A percentile compares a stretch with the other conserved stretches of the same genome.
Conservation (phyloP, 176 grass and related monocot species). For the Guadua angustifolia region DNA sequence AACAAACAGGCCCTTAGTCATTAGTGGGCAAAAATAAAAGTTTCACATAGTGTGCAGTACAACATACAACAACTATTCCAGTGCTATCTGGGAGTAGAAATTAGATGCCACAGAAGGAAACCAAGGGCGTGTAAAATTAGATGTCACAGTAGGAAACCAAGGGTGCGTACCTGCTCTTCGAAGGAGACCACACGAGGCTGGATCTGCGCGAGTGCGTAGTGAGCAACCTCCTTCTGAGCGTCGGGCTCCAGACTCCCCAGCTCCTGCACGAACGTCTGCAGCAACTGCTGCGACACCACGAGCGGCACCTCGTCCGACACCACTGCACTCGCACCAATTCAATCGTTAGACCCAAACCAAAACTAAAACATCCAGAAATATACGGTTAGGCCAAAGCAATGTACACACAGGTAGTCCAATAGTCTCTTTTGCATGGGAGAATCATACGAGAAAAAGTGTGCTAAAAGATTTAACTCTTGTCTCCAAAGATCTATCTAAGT, state of each 20-base stretch:
- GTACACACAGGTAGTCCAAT: no score
- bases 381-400: neutral
- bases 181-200: slow-evolving; percentile 96
- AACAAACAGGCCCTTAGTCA: no score
- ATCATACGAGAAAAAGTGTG: no score
- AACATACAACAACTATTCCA: neutral
- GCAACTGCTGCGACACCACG: slow-evolving; percentile 92
- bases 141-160: slow-evolving; percentile 12
- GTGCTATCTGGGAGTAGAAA: neutral
- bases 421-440: no score
- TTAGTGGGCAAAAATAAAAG: neutral
- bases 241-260: slow-evolving; percentile 83
- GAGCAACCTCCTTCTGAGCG: slow-evolving; percentile 89
- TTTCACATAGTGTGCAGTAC: neutral
- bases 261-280: slow-evolving; percentile 92
- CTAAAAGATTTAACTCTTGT: no score
- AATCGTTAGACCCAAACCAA: neutral
- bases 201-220: slow-evolving; percentile 90
- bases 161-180: slow-evolving; percentile 79
- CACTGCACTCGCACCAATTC: slow-evolving; percentile 55
- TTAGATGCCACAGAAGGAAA: neutral
- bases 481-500: no score
- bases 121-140: slow-evolving; percentile 32
- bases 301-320: slow-evolving; percentile 94
- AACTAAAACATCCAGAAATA: neutral